Evolutionary conservation across 2,329 filamentous ascomycete genomes (phyloP), one percentile per base, ranked within the genome.

Genomic region (Thelonectria rubi): DNA sequence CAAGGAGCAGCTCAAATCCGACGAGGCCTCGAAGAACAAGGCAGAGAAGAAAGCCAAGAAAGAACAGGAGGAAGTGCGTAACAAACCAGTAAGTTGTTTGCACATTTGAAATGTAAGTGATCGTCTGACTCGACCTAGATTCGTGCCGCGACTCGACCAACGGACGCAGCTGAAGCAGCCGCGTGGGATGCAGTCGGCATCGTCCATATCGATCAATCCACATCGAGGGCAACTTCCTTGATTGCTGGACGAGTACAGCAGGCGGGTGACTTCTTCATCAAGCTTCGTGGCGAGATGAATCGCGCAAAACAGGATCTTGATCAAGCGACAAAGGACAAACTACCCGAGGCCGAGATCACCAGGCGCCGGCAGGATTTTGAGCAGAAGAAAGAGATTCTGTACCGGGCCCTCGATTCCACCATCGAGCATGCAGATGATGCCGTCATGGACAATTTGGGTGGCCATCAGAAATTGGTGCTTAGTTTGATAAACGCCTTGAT

Each of bases 361-460:
- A 75, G 72, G 45, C 69, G 82, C 15, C 82, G 79, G 64, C 73
- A 76, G 8, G 75, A 77, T 9, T 77, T 82, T 6, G 78, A 79
- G 3, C 69, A 74, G 54, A 82, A 82, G 65, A 80, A 82, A 60
- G 79, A 84, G 40, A 77, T 81, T 5, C 76, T 88, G 5, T 81
- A 79, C 64, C 74, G 79, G 54, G 82, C 84, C 2, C 76, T 88
- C 48, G 81, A 87, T 63, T 80, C 83, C 11, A 84, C 84, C 1
- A 79, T 85, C 53, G 78, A 81, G 21, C 81, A 82, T 73, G 86
- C 85, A 12, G 84, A 87, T 69, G 79, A 81, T 46, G 79, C 81
- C 20, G 83, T 87, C 14, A 73, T 88, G 40, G 82, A 85, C 66
- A 87, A 87, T 56, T 76, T 88, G 37, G 85, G 86, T 9, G 81